A percentile compares a stretch with the other conserved stretches of the same genome.
phyloP scores from a whole-genome alignment of 306 rosid species.

The Hylodesmum podocarpum region DNA sequence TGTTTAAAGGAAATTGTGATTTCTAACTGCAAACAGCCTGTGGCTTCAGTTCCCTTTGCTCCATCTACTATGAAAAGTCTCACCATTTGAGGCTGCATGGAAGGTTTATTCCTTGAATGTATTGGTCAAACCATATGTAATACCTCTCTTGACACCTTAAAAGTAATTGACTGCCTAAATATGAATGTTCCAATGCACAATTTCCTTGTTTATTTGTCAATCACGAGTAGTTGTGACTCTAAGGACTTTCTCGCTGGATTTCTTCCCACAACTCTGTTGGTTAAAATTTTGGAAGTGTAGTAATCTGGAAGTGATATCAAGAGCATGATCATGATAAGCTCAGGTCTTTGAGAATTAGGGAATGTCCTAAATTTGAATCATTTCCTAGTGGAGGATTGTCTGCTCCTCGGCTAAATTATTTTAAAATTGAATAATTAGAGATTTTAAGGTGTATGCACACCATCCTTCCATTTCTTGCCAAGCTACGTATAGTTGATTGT shows the following conservation, averaged over 20 bases:
- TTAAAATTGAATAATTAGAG: background rate
- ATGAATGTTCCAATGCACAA: background rate
- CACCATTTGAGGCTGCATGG: background rate
- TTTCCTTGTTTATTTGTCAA: background rate
- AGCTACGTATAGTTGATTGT: background rate
- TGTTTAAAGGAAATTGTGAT: background rate
- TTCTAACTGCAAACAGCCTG: background rate
- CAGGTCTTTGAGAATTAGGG: background rate
- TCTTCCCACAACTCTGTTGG: background rate
- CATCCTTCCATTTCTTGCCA: conserved; percentile 6
- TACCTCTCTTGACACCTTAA: background rate
- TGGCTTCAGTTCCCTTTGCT: background rate
- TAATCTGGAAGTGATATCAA: conserved; percentile 4
- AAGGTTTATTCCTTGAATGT: background rate
- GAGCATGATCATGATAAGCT: background rate
- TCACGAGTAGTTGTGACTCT: background rate
- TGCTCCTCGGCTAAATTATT: background rate
- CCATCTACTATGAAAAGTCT: background rate
- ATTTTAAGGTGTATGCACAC: conserved; percentile 8
- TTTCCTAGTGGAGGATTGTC: conserved; percentile 12
- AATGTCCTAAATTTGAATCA: conserved; percentile 20
- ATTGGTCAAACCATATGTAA: background rate
- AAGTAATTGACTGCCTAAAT: background rate
- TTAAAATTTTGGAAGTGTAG: fast-evolving
- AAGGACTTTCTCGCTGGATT: background rate